Evolutionary conservation across 768 basidiomycete genomes (phyloP), one percentile per base, ranked within the genome.

Genomic region (Macrocybe gigantea): DNA sequence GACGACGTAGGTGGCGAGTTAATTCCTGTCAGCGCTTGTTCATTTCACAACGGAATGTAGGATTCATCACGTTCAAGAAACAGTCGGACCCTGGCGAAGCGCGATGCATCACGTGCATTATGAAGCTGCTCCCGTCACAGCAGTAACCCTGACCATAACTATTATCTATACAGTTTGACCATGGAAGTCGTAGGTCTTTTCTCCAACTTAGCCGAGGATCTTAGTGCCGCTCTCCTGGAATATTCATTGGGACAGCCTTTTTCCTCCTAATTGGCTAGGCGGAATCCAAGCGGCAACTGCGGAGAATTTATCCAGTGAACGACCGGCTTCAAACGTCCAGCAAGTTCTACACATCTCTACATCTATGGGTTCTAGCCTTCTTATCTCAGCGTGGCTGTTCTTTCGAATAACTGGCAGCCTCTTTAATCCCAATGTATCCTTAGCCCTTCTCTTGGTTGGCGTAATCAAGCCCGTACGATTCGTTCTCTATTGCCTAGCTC

Each of bases 201-300:
- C 50, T 35, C 51, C 50, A 61, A 57, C 12, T 31, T 76, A 45
- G 45, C 51, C 10, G 54, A 71, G 2, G 82, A 82, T 53, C 38
- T 67, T 37, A 64, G 61, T 30, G 80, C 80, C 0, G 79, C 80
- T 2, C 49, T 61, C n/a, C 65, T 82, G 15, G 82, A 84, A 54
- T 79, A 54, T 79, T 79, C 48, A 57, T 80, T 35, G 80, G 82
- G 15, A 83, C 83, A 3, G 67, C 72, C 0, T 65, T 79, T 49
- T 86, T 87, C 63, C 70, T 86, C 29, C 69, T 82, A n/a, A 70
- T 85, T 37, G 83, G 78, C 7, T 82, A 2, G 83, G 83, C 2
- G 80, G 81, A 2, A 75, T 80, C 14, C 84, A 87, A 57, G 79
- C 80, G 2, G 68, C 77, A 1, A 63, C 71, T 5, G 60, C 64